Conservation (phyloP, 1,139 yeast species). For the Lodderomyces elongisporus region DNA sequence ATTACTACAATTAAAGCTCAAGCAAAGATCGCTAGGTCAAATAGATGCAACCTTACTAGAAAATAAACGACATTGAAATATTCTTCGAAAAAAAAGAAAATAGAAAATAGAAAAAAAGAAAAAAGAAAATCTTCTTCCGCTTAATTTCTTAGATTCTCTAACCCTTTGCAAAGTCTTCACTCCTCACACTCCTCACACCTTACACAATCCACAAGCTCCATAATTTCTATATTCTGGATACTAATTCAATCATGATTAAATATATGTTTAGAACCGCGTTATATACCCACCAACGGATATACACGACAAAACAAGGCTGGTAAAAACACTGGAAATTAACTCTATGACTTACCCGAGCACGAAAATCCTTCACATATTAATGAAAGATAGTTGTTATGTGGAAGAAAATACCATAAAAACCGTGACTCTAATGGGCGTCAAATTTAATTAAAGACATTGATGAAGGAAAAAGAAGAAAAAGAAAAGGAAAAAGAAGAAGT, state of each 20-base stretch:
- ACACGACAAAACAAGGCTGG: slow-evolving; percentile 60
- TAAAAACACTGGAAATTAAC: slow-evolving; percentile 42
- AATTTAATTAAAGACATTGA: slow-evolving; percentile 67
- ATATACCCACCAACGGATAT: slow-evolving; percentile 40
- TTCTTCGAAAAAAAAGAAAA: too few relatives aligned
- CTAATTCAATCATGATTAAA: too few relatives aligned
- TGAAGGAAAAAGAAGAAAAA: slow-evolving; percentile 26
- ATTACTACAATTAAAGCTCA: slow-evolving; percentile 50
- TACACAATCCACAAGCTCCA: neutral
- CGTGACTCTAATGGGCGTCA: slow-evolving; percentile 98
- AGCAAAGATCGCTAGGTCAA: slow-evolving; percentile 49
- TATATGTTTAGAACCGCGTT: slow-evolving; percentile 75
- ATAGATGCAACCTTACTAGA: slow-evolving; percentile 46
- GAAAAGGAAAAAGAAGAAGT: slow-evolving; percentile 16
- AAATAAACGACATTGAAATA: too few relatives aligned
- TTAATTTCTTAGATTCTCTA: too few relatives aligned
- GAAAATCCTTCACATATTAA: slow-evolving; percentile 46
- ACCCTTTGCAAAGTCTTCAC: too few relatives aligned
- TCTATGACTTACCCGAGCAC: slow-evolving; percentile 96
- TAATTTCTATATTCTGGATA: too few relatives aligned
- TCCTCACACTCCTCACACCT: neutral
- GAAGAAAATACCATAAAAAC: slow-evolving; percentile 44
- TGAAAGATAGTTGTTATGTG: slow-evolving; percentile 39
- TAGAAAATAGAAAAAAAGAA: too few relatives aligned
- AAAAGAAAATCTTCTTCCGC: too few relatives aligned